Evolutionary conservation across 1,284 basidiomycete genomes (phyloP).

Genomic region (Cryptococcus amylolentus): DNA sequence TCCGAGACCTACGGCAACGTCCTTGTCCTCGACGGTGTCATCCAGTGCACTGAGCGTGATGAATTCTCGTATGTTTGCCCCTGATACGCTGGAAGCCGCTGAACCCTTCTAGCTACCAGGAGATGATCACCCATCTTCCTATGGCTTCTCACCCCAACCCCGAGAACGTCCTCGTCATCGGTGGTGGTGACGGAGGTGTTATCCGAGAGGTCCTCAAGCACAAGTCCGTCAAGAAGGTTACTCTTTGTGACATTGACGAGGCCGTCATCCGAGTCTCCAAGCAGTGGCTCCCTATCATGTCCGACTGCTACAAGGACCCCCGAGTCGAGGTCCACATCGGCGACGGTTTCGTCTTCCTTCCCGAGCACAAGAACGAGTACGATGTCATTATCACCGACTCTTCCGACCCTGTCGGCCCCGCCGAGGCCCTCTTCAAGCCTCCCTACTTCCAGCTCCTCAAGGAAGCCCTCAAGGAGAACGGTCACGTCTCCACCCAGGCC

Average conservation of each 20-base stretch:
- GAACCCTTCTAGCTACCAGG: conserved; percentile 72
- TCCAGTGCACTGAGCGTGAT: conserved; percentile 96
- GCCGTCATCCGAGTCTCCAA: conserved; percentile 95
- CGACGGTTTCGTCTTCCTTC: conserved; percentile 96
- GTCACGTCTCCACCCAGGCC: conserved; percentile 92
- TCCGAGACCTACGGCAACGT: conserved; percentile 95
- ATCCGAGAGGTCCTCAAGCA: conserved; percentile 98
- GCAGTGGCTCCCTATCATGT: conserved; percentile 91
- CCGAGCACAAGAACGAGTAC: conserved; percentile 83
- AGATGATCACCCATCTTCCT: conserved; percentile 98
- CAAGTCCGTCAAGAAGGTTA: conserved; percentile 82
- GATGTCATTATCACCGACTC: conserved; percentile 99
- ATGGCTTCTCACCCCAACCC: conserved; percentile 95
- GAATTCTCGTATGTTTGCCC: conserved; percentile 80
- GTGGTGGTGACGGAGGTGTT: conserved; percentile 94
- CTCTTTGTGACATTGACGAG: conserved; percentile 98
- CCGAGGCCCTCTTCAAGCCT: conserved; percentile 90
- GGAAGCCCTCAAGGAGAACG: conserved; percentile 82
- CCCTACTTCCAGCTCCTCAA: conserved; percentile 95
- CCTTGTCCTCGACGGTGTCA: conserved; percentile 89
- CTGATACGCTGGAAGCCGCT: not conserved
- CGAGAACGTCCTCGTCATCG: conserved; percentile 92
- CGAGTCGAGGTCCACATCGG: conserved; percentile 87
- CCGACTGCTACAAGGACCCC: conserved; percentile 73
- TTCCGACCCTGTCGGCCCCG: conserved; percentile 96